These are phyloP conservation scores for Cryphonectria radicalis DNA, from an alignment of 2,329 filamentous ascomycete genomes.

Conservation along the genomic window DNA sequence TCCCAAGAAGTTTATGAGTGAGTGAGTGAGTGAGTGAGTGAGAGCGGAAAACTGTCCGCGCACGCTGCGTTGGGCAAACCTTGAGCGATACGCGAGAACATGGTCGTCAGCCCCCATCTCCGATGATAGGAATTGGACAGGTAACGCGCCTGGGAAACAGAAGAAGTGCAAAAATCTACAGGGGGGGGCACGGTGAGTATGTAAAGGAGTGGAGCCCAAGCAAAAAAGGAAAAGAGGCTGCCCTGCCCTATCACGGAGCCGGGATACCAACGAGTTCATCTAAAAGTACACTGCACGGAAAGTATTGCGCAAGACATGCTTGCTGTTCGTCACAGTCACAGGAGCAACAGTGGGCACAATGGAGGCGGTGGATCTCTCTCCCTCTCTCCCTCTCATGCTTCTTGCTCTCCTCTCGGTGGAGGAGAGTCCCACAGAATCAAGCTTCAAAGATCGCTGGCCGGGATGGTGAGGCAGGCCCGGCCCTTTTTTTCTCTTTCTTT, in stretches of 20 bases:
- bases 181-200: background rate
- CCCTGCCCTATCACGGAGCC: background rate
- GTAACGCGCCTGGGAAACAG: background rate
- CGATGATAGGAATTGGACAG: background rate
- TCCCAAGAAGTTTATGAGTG: background rate
- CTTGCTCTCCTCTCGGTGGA: background rate
- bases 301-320: background rate
- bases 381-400: background rate
- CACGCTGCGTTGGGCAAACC: no score
- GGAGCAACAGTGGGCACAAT: background rate
- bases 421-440: background rate
- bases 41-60: no score
- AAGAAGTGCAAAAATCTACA: background rate
- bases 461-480: background rate
- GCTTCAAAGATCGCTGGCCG: background rate
- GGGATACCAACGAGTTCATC: background rate
- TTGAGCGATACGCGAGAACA: background rate
- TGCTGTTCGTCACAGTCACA: background rate
- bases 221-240: background rate
- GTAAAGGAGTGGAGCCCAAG: background rate
- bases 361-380: background rate
- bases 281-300: background rate
- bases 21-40: no score
- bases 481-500: background rate
- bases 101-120: constrained; percentile 8